A percentile compares a stretch with the other conserved stretches of the same genome.
Conservation (phyloP, 2,329 filamentous ascomycete species). For the Venturia aucupariae region DNA sequence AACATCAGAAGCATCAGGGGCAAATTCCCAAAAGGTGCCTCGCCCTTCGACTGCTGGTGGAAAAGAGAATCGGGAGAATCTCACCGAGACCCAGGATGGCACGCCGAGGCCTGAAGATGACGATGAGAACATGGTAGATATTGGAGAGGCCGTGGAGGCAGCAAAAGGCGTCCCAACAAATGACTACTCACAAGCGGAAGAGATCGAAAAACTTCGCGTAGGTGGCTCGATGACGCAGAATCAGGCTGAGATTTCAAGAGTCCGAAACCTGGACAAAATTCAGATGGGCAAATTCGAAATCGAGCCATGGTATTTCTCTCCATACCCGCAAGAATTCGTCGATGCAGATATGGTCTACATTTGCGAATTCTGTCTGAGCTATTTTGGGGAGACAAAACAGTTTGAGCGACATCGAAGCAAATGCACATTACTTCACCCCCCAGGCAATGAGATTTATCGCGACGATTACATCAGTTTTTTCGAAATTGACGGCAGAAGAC, state of each 20-base stretch:
- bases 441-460: constrained; percentile 96
- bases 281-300: constrained; percentile 90
- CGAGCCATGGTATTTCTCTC: constrained; percentile 98
- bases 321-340: constrained; percentile 82
- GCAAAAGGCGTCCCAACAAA: constrained; percentile 45
- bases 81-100: constrained; percentile 38
- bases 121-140: constrained; percentile 42
- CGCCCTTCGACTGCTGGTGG: constrained; percentile 49
- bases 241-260: constrained; percentile 89
- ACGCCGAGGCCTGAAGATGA: constrained; percentile 44
- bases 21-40: constrained; percentile 39
- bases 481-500: constrained; percentile 89
- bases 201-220: constrained; percentile 92
- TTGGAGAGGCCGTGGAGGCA: constrained; percentile 42
- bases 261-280: constrained; percentile 86
- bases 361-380: constrained; percentile 92
- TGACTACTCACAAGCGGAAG: constrained; percentile 69
- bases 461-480: constrained; percentile 93
- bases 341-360: constrained; percentile 89
- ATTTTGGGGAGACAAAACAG: constrained; percentile 73
- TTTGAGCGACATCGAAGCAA: constrained; percentile 82
- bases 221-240: constrained; percentile 99
- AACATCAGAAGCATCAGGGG: constrained; percentile 44
- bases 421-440: constrained; percentile 84
- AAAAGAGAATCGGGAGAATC: constrained; percentile 48